phyloP scores from a whole-genome alignment of 257 asterid genomes.

The Eucommia ulmoides region DNA sequence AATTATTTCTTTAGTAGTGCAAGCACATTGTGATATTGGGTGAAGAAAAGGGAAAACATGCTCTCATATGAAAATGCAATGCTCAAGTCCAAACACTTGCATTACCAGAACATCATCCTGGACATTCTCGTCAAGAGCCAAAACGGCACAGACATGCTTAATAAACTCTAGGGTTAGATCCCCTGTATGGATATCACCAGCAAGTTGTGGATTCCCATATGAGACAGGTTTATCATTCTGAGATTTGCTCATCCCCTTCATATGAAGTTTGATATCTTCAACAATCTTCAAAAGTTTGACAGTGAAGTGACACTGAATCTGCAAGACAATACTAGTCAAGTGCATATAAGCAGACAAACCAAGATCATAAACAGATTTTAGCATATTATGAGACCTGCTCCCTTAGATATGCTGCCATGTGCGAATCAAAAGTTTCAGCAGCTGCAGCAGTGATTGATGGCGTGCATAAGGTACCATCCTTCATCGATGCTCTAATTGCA shows the following conservation, averaged over 20 bases:
- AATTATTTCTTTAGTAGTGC: too few species aligned
- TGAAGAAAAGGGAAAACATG: neutral
- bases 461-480: conserved; percentile 55
- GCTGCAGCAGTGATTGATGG: conserved; percentile 84
- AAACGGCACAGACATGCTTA: conserved; percentile 82
- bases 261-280: conserved; percentile 61
- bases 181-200: conserved; percentile 32
- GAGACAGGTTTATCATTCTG: conserved; percentile 23
- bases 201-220: conserved; percentile 31
- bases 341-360: too few species aligned
- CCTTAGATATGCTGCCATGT: conserved; percentile 57
- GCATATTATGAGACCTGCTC: conserved; percentile 38
- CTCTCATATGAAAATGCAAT: neutral
- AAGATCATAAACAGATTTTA: too few species aligned
- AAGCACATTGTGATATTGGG: too few species aligned
- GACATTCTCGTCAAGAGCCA: conserved; percentile 86
- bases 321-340: conserved; percentile 14
- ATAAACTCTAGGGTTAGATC: conserved; percentile 85
- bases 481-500: conserved; percentile 37
- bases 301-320: conserved; percentile 76
- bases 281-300: conserved; percentile 78
- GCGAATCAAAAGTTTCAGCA: conserved; percentile 80
- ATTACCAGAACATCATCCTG: conserved; percentile 95
- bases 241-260: conserved; percentile 30
- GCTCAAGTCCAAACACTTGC: conserved; percentile 12